Evolutionary conservation across 257 asterid species (phyloP).

Genomic region (Vinca minor): DNA sequence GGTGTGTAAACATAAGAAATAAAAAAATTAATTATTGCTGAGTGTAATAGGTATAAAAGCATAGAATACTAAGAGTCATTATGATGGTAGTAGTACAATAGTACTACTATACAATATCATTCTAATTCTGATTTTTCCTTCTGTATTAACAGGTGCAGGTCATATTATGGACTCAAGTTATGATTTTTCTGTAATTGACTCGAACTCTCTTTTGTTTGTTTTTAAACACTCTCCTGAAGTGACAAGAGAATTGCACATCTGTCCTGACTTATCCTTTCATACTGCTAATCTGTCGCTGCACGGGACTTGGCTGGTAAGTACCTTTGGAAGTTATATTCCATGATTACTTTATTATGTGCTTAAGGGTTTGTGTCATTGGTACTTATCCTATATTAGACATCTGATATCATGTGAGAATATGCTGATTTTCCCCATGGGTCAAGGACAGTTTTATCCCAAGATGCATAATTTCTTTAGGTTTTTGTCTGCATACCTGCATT

Average conservation of each 20-base stretch:
- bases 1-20: slow-evolving; percentile 38
- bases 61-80: background rate
- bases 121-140: slow-evolving; percentile 13
- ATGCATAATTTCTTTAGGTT: background rate
- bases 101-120: background rate
- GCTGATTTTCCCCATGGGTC: background rate
- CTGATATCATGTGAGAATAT: slow-evolving; percentile 1
- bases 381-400: background rate
- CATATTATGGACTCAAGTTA: slow-evolving; percentile 55
- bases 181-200: slow-evolving; percentile 82
- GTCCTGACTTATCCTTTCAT: slow-evolving; percentile 42
- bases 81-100: background rate
- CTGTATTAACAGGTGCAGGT: slow-evolving; percentile 49
- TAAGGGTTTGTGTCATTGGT: background rate
- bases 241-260: slow-evolving; percentile 48
- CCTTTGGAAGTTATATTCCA: slow-evolving; percentile 10
- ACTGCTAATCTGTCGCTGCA: slow-evolving; percentile 37
- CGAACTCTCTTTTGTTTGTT: slow-evolving; percentile 80
- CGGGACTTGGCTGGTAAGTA: slow-evolving; percentile 76
- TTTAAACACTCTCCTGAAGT: slow-evolving; percentile 81
- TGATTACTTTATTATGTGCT: too few relatives aligned
- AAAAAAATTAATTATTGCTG: background rate
- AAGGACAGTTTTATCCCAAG: background rate
- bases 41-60: background rate
- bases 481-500: slow-evolving; percentile 1